Conservation (phyloP, 441 rosid genomes). For the Aquilaria agallochum region DNA sequence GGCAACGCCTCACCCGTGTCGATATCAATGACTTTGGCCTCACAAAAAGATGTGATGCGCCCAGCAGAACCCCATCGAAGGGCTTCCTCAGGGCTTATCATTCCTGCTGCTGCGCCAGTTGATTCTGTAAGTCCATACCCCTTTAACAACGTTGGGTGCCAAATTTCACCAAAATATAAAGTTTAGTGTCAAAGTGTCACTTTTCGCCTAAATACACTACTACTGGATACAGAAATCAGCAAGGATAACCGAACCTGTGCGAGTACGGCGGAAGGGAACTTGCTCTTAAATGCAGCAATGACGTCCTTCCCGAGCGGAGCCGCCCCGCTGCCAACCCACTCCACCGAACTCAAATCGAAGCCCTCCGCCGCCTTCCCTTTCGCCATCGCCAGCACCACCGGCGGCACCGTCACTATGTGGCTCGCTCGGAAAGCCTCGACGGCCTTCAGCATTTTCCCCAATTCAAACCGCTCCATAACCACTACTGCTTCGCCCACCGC, state of each 20-base stretch:
- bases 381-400: conserved; percentile 25
- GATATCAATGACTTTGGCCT: conserved; percentile 33
- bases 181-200: no score
- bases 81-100: conserved; percentile 16
- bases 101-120: conserved; percentile 1
- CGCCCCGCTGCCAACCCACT: conserved; percentile 17
- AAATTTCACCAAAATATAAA: no score
- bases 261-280: conserved; percentile 1
- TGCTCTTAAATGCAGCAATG: no score
- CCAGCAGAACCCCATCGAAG: conserved; percentile 23
- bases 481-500: conserved; percentile 28
- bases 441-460: conserved; percentile 1
- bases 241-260: conserved; percentile 18
- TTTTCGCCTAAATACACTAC: no score
- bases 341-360: conserved; percentile 29
- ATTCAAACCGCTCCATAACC: background rate
- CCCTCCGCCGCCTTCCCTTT: conserved; percentile 13
- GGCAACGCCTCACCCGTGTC: conserved; percentile 24
- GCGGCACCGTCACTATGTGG: conserved; percentile 23
- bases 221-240: no score
- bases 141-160: conserved; percentile 7
- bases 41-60: conserved; percentile 8
- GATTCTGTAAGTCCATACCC: conserved; percentile 38
- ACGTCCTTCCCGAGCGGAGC: conserved; percentile 36
- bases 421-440: conserved; percentile 26